phyloP scores from a whole-genome alignment of 1,284 basidiomycete genomes.

The Trichosporon ovoides region DNA sequence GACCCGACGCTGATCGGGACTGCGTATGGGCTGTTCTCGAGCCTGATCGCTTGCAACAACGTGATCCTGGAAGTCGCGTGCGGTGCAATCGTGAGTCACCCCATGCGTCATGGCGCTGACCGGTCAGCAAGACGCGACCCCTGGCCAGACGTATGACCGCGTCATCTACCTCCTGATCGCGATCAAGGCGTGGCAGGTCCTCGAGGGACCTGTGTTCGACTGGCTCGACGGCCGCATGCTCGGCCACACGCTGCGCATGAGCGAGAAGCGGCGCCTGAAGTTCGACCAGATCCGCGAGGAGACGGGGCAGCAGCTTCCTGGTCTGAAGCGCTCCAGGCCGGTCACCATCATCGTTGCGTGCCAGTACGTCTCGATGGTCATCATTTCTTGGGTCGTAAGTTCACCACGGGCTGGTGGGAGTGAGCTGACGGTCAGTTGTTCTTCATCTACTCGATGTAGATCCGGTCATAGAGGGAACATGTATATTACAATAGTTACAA shows the following conservation, averaged over 20 bases:
- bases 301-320: constrained; percentile 60
- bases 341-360: constrained; percentile 5
- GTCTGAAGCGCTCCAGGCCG: constrained; percentile 1
- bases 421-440: constrained; percentile 1
- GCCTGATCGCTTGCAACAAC: constrained; percentile 7
- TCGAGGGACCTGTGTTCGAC: constrained; percentile 35
- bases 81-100: constrained; percentile 23
- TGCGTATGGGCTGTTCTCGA: constrained; percentile 42
- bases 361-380: constrained; percentile 12
- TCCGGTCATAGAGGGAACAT: no score
- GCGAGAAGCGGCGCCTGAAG: constrained; percentile 31
- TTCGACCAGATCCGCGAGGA: constrained; percentile 54
- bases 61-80: not conserved
- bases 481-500: no score
- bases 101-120: not conserved
- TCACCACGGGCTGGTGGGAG: not conserved
- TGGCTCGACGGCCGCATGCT: constrained; percentile 25
- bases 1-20: constrained; percentile 43
- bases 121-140: constrained; percentile 35
- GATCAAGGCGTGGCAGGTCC: constrained; percentile 41
- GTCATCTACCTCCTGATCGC: constrained; percentile 46
- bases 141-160: constrained; percentile 32
- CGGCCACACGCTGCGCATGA: constrained; percentile 27
- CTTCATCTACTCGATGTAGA: constrained; percentile 10
- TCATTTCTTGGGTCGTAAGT: constrained; percentile 12